A percentile compares a stretch with the other conserved stretches of the same genome.
These are phyloP conservation scores for Xylariales sp. DNA, from an alignment of 2,329 filamentous ascomycete species.

Conservation along the genomic window DNA sequence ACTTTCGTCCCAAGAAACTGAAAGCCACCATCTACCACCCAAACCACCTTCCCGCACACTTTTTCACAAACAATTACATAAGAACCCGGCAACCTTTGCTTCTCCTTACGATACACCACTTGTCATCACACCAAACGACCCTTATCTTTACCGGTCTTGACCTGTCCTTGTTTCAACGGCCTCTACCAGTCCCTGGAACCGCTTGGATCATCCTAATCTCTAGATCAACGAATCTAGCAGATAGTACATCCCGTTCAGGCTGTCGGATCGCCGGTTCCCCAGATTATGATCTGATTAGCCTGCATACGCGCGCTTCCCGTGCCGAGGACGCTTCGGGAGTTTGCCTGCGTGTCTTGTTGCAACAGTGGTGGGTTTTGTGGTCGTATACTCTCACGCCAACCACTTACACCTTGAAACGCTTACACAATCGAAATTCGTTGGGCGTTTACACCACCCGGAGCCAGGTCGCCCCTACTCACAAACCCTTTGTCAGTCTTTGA, in stretches of 20 bases:
- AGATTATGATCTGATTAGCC: conserved; percentile 40
- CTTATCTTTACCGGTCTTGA: conserved; percentile 21
- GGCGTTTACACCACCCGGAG: no score
- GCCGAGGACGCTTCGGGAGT: conserved; percentile 5
- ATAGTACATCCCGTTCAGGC: conserved; percentile 29
- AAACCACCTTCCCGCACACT: conserved; percentile 5
- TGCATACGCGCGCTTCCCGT: conserved; percentile 23
- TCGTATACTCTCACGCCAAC: conserved; percentile 11
- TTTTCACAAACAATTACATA: conserved; percentile 15
- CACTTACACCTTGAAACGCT: conserved; percentile 7
- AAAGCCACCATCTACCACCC: conserved; percentile 6
- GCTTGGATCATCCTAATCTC: conserved; percentile 33
- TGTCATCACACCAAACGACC: conserved; percentile 17
- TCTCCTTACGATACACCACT: conserved; percentile 29
- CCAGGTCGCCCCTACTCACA: no score
- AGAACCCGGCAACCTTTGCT: conserved; percentile 7
- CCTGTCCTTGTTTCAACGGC: conserved; percentile 18
- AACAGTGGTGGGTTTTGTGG: background rate
- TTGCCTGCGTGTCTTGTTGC: background rate
- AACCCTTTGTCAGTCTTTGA: background rate
- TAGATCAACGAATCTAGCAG: conserved; percentile 16
- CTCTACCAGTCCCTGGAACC: conserved; percentile 24
- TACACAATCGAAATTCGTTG: conserved; percentile 8
- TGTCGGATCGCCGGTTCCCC: conserved; percentile 35
- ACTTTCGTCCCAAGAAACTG: background rate